Evolutionary conservation across 2,329 filamentous ascomycete species (phyloP).

Genomic region (Ascochyta pisi): DNA sequence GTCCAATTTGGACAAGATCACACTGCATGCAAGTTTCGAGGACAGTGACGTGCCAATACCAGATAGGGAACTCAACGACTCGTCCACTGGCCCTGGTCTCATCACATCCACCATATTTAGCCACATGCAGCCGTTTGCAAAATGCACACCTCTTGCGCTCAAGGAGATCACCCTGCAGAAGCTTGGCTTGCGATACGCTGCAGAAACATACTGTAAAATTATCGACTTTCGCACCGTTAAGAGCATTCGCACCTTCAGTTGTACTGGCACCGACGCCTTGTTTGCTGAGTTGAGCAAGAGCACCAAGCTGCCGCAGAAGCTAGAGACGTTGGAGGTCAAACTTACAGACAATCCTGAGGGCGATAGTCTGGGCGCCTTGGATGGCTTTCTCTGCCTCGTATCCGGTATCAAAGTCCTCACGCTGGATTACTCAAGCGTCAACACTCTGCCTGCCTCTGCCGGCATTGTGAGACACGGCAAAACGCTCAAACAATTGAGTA

Average conservation of each 20-base stretch:
- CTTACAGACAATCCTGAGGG: slow-evolving; percentile 57
- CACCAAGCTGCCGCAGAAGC: slow-evolving; percentile 51
- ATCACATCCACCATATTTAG: slow-evolving; percentile 56
- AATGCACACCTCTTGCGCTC: slow-evolving; percentile 54
- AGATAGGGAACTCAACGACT: slow-evolving; percentile 55
- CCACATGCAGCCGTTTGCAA: slow-evolving; percentile 56
- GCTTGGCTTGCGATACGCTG: slow-evolving; percentile 55
- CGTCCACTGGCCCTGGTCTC: slow-evolving; percentile 55
- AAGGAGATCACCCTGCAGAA: slow-evolving; percentile 55
- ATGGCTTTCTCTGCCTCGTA: slow-evolving; percentile 57
- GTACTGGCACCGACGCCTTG: slow-evolving; percentile 55
- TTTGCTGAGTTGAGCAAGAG: slow-evolving; percentile 57
- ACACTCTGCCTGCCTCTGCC: slow-evolving; percentile 50
- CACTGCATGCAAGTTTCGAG: slow-evolving; percentile 56
- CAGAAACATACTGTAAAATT: slow-evolving; percentile 56
- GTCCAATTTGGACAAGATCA: slow-evolving; percentile 53
- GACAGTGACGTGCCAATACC: slow-evolving; percentile 44
- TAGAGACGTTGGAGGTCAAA: slow-evolving; percentile 56
- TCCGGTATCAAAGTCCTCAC: slow-evolving; percentile 54
- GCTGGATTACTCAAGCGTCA: slow-evolving; percentile 53
- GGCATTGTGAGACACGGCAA: slow-evolving; percentile 56
- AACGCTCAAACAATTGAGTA: slow-evolving; percentile 53
- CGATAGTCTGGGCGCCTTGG: slow-evolving; percentile 55
- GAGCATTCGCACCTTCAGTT: slow-evolving; percentile 53
- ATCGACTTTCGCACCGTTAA: slow-evolving; percentile 55